Percentiles rank a stretch among this genome's conserved stretches.
Evolutionary conservation across 805 yeast genomes (phyloP).

Genomic region (Yarrowia phangngaensis): DNA sequence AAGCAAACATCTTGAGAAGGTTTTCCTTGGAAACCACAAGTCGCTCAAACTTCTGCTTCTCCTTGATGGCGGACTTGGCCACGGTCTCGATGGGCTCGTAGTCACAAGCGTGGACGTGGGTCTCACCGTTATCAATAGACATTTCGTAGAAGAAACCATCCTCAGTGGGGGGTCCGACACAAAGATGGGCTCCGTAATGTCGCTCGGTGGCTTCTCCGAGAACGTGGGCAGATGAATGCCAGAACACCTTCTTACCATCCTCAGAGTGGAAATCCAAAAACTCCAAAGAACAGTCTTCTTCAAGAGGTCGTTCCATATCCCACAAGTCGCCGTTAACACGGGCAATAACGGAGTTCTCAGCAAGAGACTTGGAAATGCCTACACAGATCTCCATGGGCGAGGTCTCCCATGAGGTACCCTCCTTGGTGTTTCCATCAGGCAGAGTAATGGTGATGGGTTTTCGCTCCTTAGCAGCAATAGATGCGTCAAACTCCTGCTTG

Average conservation of each 20-base stretch:
- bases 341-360: constrained; percentile 85
- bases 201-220: constrained; percentile 98
- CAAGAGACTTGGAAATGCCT: constrained; percentile 78
- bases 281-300: constrained; percentile 62
- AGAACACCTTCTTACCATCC: constrained; percentile 94
- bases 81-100: constrained; percentile 79
- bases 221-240: constrained; percentile 99
- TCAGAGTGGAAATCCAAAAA: constrained; percentile 86
- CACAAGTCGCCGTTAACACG: constrained; percentile 87
- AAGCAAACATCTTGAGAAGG: constrained; percentile 84
- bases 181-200: constrained; percentile 88
- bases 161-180: constrained; percentile 94
- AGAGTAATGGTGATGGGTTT: constrained; percentile 72
- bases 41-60: constrained; percentile 93
- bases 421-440: constrained; percentile 78
- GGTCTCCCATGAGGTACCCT: constrained; percentile 84
- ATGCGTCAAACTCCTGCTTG: constrained; percentile 71
- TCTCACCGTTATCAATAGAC: constrained; percentile 73
- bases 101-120: constrained; percentile 74
- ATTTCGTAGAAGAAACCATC: constrained; percentile 98
- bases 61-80: constrained; percentile 85
- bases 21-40: constrained; percentile 89
- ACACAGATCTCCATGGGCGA: constrained; percentile 82
- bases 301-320: constrained; percentile 95
- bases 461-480: constrained; percentile 57